Evolutionary conservation across 768 basidiomycete species (phyloP).

Genomic region (Auricularia sp.): DNA sequence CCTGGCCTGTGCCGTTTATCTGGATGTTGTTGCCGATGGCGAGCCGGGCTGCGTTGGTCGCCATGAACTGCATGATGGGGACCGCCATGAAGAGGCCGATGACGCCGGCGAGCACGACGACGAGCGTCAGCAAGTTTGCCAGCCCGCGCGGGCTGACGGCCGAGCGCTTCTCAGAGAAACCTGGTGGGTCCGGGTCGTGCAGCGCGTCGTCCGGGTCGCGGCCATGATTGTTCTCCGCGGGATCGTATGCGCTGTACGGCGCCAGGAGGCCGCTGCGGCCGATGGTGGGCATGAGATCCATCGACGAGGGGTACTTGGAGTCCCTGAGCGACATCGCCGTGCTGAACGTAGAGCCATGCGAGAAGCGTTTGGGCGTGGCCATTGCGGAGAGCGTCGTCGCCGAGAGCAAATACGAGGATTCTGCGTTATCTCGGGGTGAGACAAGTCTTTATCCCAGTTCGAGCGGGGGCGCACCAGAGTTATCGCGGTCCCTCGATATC

Average conservation of each 20-base stretch:
- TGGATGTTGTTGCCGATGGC: conserved; percentile 16
- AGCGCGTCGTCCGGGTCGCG: conserved; percentile 76
- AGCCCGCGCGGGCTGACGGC: conserved; percentile 68
- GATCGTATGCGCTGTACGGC: background rate
- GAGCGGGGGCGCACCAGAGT: too few relatives aligned
- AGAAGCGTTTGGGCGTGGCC: background rate
- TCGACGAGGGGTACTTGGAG: background rate
- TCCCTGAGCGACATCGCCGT: background rate
- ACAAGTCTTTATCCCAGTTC: too few relatives aligned
- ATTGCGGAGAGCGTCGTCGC: background rate
- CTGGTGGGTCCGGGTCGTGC: conserved; percentile 77
- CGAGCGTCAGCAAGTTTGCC: conserved; percentile 63
- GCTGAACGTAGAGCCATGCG: background rate
- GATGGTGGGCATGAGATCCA: background rate
- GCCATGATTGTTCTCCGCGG: background rate
- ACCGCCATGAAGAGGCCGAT: conserved; percentile 80
- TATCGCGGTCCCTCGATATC: too few relatives aligned
- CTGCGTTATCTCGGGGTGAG: background rate
- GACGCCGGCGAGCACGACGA: conserved; percentile 57
- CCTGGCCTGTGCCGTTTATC: conserved; percentile 83
- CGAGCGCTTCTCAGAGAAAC: conserved; percentile 48
- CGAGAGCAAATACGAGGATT: background rate
- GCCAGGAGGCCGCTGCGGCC: background rate
- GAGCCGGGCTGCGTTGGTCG: conserved; percentile 23
- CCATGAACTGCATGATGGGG: conserved; percentile 57